Evolutionary conservation across 2,329 filamentous ascomycete genomes (phyloP).

Genomic region (Verticillium zaregamsianum): DNA sequence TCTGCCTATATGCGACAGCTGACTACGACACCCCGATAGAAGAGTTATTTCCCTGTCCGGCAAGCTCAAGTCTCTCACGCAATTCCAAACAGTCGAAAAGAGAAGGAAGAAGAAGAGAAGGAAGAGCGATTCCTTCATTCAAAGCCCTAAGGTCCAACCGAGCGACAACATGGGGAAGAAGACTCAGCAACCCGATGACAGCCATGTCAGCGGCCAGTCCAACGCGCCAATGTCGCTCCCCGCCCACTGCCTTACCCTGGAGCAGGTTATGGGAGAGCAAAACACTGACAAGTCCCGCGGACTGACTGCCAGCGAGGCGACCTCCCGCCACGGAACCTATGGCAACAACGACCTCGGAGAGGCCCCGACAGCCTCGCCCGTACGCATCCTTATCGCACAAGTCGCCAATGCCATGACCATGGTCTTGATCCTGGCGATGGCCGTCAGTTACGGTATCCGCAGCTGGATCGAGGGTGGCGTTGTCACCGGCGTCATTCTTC

Average conservation of each 20-base stretch:
- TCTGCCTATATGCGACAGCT: constrained; percentile 10
- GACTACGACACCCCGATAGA: constrained; percentile 8
- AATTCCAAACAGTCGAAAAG: no score
- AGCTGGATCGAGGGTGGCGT: constrained; percentile 53
- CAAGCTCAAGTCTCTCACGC: background rate
- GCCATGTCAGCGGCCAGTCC: constrained; percentile 28
- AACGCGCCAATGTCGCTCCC: constrained; percentile 44
- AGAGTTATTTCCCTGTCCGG: background rate
- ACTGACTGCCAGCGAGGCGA: constrained; percentile 46
- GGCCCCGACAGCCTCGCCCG: constrained; percentile 42
- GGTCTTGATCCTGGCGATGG: constrained; percentile 46
- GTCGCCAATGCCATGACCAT: constrained; percentile 58
- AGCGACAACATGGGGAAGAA: background rate
- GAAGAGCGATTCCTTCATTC: background rate
- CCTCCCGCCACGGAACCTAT: constrained; percentile 44
- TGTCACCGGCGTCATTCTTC: constrained; percentile 43
- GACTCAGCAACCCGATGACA: background rate
- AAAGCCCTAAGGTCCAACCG: background rate
- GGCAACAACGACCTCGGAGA: constrained; percentile 54
- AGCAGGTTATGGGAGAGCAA: constrained; percentile 48
- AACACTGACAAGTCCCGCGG: constrained; percentile 45
- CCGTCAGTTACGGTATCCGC: constrained; percentile 43
- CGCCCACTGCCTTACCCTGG: constrained; percentile 50
- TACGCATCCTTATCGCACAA: constrained; percentile 55
- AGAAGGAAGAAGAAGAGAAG: background rate